phyloP scores from a whole-genome alignment of 768 basidiomycete genomes.

The Mycena leptocephala region DNA sequence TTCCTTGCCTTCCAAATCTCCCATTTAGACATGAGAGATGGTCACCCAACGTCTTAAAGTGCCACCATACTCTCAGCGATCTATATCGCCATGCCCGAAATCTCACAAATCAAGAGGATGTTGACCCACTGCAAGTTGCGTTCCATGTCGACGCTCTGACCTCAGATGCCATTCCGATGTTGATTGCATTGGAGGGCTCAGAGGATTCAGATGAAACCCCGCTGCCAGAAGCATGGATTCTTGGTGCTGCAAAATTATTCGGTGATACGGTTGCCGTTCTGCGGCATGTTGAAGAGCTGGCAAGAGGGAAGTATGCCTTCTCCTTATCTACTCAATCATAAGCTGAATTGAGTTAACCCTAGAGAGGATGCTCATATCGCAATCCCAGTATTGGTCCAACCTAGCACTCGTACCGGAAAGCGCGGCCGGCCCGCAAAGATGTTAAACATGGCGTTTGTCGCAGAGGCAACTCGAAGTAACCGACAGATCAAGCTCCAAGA shows the following conservation, averaged over 20 bases:
- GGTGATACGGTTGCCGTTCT: neutral
- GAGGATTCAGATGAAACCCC: slow-evolving; percentile 12
- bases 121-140: neutral
- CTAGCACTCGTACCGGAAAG: neutral
- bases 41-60: slow-evolving; percentile 5
- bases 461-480: neutral
- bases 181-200: neutral
- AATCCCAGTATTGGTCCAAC: neutral
- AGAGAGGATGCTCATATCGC: neutral
- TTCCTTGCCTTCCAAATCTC: neutral
- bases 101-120: slow-evolving; percentile 1
- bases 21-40: neutral
- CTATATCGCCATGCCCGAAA: neutral
- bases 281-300: slow-evolving; percentile 2
- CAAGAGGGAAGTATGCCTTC: neutral
- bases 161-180: neutral
- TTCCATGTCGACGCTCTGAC: neutral
- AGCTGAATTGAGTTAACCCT: no score
- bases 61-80: neutral
- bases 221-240: neutral
- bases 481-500: slow-evolving; percentile 7
- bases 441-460: neutral
- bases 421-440: neutral
- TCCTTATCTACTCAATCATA: neutral
- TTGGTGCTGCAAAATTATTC: neutral